These are phyloP conservation scores for Lichtheimia corymbifera DNA, from an alignment of 371 early-diverging fungal genomes.

Conservation along the genomic window DNA sequence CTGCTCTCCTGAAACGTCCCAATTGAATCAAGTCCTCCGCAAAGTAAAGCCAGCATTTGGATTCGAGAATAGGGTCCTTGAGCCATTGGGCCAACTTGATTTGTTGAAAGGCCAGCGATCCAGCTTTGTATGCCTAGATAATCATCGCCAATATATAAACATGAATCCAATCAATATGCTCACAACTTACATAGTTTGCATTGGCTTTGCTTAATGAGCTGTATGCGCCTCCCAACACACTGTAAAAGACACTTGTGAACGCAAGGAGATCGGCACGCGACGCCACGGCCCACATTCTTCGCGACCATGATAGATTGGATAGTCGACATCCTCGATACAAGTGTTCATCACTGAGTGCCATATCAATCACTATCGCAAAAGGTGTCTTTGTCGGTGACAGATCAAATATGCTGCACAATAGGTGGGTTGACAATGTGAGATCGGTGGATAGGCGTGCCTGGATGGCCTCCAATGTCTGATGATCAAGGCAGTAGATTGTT, in stretches of 20 bases:
- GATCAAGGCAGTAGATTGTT: constrained; percentile 5
- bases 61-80: constrained; percentile 44
- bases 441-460: background rate
- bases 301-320: constrained; percentile 11
- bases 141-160: background rate
- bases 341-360: constrained; percentile 5
- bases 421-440: background rate
- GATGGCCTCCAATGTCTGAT: constrained; percentile 13
- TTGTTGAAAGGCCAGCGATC: constrained; percentile 43
- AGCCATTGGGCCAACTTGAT: constrained; percentile 44
- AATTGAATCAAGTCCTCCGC: constrained; percentile 54
- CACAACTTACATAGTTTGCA: constrained; percentile 30
- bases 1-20: constrained; percentile 28
- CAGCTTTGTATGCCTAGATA: constrained; percentile 47
- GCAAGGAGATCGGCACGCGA: constrained; percentile 33
- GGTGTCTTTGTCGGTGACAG: background rate
- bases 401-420: background rate
- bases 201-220: constrained; percentile 52
- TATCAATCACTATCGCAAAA: constrained; percentile 1
- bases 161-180: background rate
- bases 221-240: constrained; percentile 55
- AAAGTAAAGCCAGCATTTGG: constrained; percentile 58
- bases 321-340: constrained; percentile 6
- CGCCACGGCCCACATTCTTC: constrained; percentile 32
- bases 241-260: constrained; percentile 45